A percentile compares a stretch with the other conserved stretches of the same genome.
phyloP scores from a whole-genome alignment of 805 yeast genomes.

The Candida ascalaphidarum region DNA sequence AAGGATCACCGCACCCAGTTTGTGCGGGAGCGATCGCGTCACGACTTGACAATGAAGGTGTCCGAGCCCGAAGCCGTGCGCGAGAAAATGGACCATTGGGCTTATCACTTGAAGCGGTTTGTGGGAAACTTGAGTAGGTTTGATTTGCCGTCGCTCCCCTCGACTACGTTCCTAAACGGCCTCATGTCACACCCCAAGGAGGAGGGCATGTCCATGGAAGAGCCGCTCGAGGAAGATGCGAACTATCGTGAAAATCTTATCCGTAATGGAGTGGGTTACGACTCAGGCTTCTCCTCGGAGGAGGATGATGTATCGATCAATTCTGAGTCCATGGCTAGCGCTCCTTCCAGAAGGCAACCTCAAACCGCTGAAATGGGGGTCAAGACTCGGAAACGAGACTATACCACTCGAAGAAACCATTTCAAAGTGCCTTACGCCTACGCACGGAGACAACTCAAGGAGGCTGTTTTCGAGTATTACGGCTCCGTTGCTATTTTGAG shows the following conservation, averaged over 20 bases:
- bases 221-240: conserved; percentile 13
- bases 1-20: conserved; percentile 40
- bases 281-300: background rate
- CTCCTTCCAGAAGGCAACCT: conserved; percentile 1
- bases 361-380: conserved; percentile 11
- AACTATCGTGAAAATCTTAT: conserved; percentile 29
- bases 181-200: conserved; percentile 5
- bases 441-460: conserved; percentile 61
- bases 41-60: conserved; percentile 1
- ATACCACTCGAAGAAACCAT: conserved; percentile 22
- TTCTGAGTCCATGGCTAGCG: conserved; percentile 2
- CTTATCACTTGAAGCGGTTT: conserved; percentile 17
- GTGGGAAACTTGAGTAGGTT: conserved; percentile 16
- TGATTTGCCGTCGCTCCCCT: conserved; percentile 36
- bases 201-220: conserved; percentile 3
- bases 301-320: conserved; percentile 7
- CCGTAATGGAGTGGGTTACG: conserved; percentile 20
- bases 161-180: conserved; percentile 19
- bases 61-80: conserved; percentile 6
- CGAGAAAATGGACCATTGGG: conserved; percentile 20
- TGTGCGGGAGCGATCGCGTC: conserved; percentile 4
- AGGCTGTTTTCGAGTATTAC: conserved; percentile 65
- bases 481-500: conserved; percentile 61
- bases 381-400: conserved; percentile 38
- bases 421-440: conserved; percentile 48